Conservation (phyloP, 371 early-diverging fungal species). For the Mortierella polycephala region DNA sequence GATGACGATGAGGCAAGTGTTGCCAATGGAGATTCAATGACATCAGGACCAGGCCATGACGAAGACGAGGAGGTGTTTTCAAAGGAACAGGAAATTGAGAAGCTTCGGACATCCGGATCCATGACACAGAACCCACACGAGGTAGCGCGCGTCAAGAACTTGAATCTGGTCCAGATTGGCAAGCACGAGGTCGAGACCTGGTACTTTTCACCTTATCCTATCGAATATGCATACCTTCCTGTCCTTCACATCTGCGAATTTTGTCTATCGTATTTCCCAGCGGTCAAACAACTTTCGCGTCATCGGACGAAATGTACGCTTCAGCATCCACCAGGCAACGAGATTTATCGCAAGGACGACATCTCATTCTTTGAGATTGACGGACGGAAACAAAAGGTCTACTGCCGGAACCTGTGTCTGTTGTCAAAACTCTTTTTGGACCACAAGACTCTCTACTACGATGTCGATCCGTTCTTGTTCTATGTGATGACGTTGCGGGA, state of each 20-base stretch:
- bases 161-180: constrained; percentile 94
- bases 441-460: constrained; percentile 99
- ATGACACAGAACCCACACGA: constrained; percentile 96
- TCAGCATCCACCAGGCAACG: constrained; percentile 94
- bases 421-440: constrained; percentile 98
- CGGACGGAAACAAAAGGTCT: constrained; percentile 88
- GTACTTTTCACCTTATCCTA: constrained; percentile 98
- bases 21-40: constrained; percentile 28
- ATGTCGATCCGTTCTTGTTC: constrained; percentile 99
- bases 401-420: constrained; percentile 91
- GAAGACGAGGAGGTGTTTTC: constrained; percentile 58
- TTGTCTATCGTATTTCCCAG: constrained; percentile 86
- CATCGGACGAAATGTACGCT: constrained; percentile 86
- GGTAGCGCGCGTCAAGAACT: constrained; percentile 93
- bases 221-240: constrained; percentile 78
- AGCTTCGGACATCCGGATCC: constrained; percentile 88
- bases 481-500: constrained; percentile 93
- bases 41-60: constrained; percentile 9
- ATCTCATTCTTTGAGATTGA: constrained; percentile 95
- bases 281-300: constrained; percentile 70
- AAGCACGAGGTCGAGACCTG: constrained; percentile 95
- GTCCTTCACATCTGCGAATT: constrained; percentile 94
- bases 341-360: constrained; percentile 89
- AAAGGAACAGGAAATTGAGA: constrained; percentile 94
- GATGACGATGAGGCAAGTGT: constrained; percentile 59